Base-by-base conservation (phyloP, 2,329 filamentous ascomycete species). In the Aspergillus sp. region DNA sequence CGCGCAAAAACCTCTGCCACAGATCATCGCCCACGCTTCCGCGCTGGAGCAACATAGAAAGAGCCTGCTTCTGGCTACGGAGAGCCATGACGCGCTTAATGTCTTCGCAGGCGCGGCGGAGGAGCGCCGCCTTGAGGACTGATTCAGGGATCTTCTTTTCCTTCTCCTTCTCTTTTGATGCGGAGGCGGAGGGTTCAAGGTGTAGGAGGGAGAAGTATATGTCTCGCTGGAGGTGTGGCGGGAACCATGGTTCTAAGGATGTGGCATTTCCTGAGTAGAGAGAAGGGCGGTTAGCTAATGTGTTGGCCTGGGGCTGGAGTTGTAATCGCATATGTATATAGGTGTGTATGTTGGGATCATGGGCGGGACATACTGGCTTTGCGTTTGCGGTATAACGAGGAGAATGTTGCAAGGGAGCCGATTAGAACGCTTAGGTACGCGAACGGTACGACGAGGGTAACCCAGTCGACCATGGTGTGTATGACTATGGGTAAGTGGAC, bases 21-120 rank as follows among this genome's bases (percentile, higher is more conserved):
- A 99, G 77, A 75, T 99, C 95, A 73, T 99, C 95, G 14, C 95
- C 93, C 2, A 99, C 92, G 70, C 91, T 96, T 49, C 95, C 95
- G 62, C 91, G 84, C 77, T 96, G 91, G 67, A 98, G 77, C 64
- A 99, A 79, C 23, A 87, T 84, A 70, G 89, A 88, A 70, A 96
- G 86, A 7, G 95, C 91, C 68, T 90, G 90, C 81, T 98, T 99
- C 66, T 91, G 89, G 57, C 85, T 89, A 70, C 93, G 87, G 70
- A 99, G 86, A 73, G 95, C 87, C 69, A 98, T 89, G 62, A 99
- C 90, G 63, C 95, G 88, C 71, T 90, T 87, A 71, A 99, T 96
- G 73, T 98, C 93, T 74, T 98, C 93, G 37, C 91, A 87, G 33
- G 95, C 95, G 68, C 95, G 88, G 65, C 91, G 87, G 69, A 99